These are phyloP conservation scores for Candida morakotiae DNA, from an alignment of 805 yeast genomes.

Conservation along the genomic window DNA sequence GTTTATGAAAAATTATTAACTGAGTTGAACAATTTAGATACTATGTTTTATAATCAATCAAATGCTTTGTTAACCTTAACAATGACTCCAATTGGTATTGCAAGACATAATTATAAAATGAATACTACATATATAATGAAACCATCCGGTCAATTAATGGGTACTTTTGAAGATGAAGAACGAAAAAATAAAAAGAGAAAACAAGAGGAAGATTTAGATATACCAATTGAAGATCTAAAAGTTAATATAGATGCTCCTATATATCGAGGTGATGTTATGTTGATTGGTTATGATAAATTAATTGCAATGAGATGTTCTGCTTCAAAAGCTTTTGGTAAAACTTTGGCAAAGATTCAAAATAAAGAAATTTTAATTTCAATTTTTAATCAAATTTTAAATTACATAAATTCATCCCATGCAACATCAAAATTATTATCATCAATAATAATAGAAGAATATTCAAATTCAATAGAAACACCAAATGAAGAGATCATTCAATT, in stretches of 20 bases:
- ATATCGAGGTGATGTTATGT: slow-evolving; percentile 82
- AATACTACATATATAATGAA: slow-evolving; percentile 66
- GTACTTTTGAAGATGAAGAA: slow-evolving; percentile 20
- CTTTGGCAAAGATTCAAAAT: slow-evolving; percentile 47
- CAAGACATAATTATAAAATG: slow-evolving; percentile 85
- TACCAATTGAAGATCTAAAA: slow-evolving; percentile 57
- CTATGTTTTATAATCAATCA: slow-evolving; percentile 51
- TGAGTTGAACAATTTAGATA: slow-evolving; percentile 44
- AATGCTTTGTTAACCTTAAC: slow-evolving; percentile 60
- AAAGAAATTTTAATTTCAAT: slow-evolving; percentile 35
- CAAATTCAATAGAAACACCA: slow-evolving; percentile 23
- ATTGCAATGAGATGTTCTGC: slow-evolving; percentile 73
- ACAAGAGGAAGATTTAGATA: slow-evolving; percentile 19
- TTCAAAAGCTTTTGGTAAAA: slow-evolving; percentile 69
- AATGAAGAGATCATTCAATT: slow-evolving; percentile 15
- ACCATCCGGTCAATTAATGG: slow-evolving; percentile 63
- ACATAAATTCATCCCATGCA: slow-evolving; percentile 56
- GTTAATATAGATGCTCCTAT: slow-evolving; percentile 93
- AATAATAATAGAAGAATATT: slow-evolving; percentile 67
- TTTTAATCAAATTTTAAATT: slow-evolving; percentile 33
- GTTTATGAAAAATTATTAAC: slow-evolving; percentile 56
- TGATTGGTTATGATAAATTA: slow-evolving; percentile 73
- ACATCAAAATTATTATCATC: slow-evolving; percentile 76
- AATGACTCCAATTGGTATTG: slow-evolving; percentile 93
- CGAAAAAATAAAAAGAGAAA: slow-evolving; percentile 50